phyloP scores from a whole-genome alignment of 1,284 basidiomycete species.

The Agroathelia rolfsii region DNA sequence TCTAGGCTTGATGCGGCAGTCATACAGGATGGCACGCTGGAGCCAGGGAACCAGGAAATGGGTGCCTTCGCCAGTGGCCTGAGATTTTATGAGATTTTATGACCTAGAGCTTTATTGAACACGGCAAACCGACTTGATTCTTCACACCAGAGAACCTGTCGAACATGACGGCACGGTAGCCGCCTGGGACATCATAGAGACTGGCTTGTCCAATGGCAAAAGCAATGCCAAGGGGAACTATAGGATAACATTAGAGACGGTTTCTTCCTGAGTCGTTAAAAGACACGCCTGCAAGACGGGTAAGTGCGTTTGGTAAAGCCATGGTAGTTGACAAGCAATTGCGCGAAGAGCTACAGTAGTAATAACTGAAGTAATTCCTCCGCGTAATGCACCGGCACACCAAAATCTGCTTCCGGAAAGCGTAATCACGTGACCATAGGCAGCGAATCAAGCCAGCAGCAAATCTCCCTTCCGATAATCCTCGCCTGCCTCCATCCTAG shows the following conservation, averaged over 20 bases:
- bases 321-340: too few relatives aligned
- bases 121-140: slow-evolving; percentile 41
- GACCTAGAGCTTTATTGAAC: not conserved
- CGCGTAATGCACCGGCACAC: too few relatives aligned
- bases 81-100: slow-evolving; percentile 3
- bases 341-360: too few relatives aligned
- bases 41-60: slow-evolving; percentile 96
- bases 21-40: slow-evolving; percentile 92
- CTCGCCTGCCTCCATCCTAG: slow-evolving; percentile 67
- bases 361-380: too few relatives aligned
- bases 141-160: slow-evolving; percentile 94
- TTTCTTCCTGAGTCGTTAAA: not conserved
- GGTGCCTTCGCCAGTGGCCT: slow-evolving; percentile 91
- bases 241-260: slow-evolving; percentile 2
- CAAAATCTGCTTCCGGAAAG: too few relatives aligned
- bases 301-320: slow-evolving; percentile 38
- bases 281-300: slow-evolving; percentile 35
- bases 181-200: slow-evolving; percentile 89
- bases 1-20: slow-evolving; percentile 94
- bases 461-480: slow-evolving; percentile 46
- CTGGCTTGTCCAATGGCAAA: slow-evolving; percentile 63
- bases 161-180: slow-evolving; percentile 95
- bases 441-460: too few relatives aligned
- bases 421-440: too few relatives aligned
- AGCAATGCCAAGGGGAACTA: slow-evolving; percentile 72